These are phyloP conservation scores for Lyophyllum shimeji DNA, from an alignment of 768 basidiomycete species.

Conservation along the genomic window DNA sequence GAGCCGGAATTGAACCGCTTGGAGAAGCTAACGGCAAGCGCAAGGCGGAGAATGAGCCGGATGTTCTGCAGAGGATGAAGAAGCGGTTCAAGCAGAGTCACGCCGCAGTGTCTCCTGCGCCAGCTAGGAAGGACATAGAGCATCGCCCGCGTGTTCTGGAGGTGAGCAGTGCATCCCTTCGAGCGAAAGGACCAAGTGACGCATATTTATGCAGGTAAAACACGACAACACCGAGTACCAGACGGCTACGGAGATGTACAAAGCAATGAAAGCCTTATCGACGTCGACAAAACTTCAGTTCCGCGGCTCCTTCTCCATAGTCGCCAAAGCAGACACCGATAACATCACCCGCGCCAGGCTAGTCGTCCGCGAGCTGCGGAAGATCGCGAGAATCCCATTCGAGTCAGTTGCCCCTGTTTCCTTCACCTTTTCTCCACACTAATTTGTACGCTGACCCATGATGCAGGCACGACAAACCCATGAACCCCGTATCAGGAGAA, in stretches of 20 bases:
- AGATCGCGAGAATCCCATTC: conserved; percentile 26
- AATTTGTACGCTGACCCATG: background rate
- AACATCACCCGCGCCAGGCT: conserved; percentile 21
- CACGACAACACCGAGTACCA: conserved; percentile 24
- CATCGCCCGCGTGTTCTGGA: background rate
- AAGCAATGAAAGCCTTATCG: conserved; percentile 13
- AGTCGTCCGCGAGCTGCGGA: conserved; percentile 28
- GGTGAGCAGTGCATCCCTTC: background rate
- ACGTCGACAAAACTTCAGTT: conserved; percentile 16
- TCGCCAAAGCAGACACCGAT: conserved; percentile 21
- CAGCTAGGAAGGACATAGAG: background rate
- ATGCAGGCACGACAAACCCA: background rate
- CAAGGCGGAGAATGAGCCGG: conserved; percentile 1
- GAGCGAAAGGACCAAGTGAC: background rate
- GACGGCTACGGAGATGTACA: conserved; percentile 28
- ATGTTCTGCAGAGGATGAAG: conserved; percentile 20
- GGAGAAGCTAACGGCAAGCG: background rate
- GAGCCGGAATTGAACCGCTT: background rate
- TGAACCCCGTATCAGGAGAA: background rate
- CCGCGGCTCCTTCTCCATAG: conserved; percentile 29
- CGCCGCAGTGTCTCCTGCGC: background rate
- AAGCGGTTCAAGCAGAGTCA: conserved; percentile 12
- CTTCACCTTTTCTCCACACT: background rate
- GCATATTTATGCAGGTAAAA: background rate
- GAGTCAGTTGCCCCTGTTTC: conserved; percentile 19